Base-by-base conservation (phyloP, 306 rosid genomes). In the Ormosia semicastrata region DNA sequence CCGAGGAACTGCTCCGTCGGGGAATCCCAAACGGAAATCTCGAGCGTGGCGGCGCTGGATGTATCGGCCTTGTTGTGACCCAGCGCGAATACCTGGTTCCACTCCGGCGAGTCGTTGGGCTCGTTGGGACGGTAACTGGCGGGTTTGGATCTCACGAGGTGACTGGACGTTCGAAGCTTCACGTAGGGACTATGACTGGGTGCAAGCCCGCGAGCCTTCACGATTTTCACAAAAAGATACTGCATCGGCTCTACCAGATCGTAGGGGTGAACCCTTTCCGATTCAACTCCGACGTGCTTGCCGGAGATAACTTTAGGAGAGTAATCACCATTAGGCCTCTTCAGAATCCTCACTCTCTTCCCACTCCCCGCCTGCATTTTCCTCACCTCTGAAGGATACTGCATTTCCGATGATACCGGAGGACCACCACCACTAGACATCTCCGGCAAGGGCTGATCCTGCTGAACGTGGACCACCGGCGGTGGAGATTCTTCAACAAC, bases 161-260 rank as follows among this genome's bases (percentile, higher is more conserved):
- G 90, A 75, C 57, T 83, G 0, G 96, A 79, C 0, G 92, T 70
- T 18, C 90, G 76, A 69, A 95, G 85, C 86, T 82, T 84, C 43
- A 95, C 94, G 64, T 85, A 89, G 1, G 96, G 96, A 40, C 76
- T 76, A 54, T 87, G 91, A 47, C 65, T 85, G 6, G 86, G 87
- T 29, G 87, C 77, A 33, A 95, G 57, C 2, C 90, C 92, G 5
- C 97, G 92, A 11, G 94, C 99, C 71, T 95, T 95, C 15, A 92
- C 89, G 47, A 95, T 90, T 80, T 85, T 84, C 40, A 89, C 90
- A 81, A 82, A 95, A 73, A 95, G 79, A 47, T 93, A 95, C 83
- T 86, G 94, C 98, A 95, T 95, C 44, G 98, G 97, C 68, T 95
- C 99, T 6, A 95, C 99, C 30, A 95, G 86, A 82, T 84, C 94